A percentile compares a stretch with the other conserved stretches of the same genome.
These are phyloP conservation scores for Durotheca rogersii DNA, from an alignment of 495 filamentous ascomycete species.

Conservation along the genomic window DNA sequence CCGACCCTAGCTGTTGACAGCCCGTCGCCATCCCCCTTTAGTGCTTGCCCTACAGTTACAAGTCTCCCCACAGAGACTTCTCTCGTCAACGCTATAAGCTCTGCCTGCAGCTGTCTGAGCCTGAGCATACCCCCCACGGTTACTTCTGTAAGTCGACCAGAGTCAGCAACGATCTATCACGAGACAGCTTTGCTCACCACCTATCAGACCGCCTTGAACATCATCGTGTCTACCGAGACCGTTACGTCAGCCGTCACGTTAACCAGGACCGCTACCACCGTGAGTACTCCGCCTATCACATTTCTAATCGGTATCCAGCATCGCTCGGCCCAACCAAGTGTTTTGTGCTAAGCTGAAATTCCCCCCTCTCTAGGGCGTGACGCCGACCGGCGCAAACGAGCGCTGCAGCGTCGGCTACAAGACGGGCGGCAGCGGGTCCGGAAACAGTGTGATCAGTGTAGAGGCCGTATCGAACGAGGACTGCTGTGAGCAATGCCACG, in stretches of 20 bases:
- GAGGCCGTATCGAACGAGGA: conserved; percentile 8
- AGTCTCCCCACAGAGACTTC: conserved; percentile 2
- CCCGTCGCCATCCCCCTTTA: no score
- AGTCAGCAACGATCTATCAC: no score
- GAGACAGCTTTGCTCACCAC: no score
- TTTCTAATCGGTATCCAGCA: neutral
- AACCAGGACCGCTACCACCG: conserved; percentile 1
- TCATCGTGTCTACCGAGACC: conserved; percentile 1
- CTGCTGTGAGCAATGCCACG: conserved; percentile 18
- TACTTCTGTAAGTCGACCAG: no score
- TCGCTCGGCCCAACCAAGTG: neutral
- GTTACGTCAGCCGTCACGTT: conserved; percentile 2
- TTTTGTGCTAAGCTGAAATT: neutral
- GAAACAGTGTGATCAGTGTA: no score
- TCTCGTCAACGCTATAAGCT: conserved; percentile 6
- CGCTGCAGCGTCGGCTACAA: conserved; percentile 19
- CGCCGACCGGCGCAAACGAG: conserved; percentile 8
- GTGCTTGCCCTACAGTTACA: conserved; percentile 4
- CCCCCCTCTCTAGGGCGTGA: conserved; percentile 1
- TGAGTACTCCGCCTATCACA: neutral
- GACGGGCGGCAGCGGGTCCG: conserved; percentile 5
- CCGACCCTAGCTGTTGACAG: no score
- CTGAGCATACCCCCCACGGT: no score
- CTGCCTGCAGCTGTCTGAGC: conserved; percentile 8
- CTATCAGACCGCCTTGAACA: no score